Conservation (phyloP, 495 filamentous ascomycete genomes). For the Terfezia claveryi region DNA sequence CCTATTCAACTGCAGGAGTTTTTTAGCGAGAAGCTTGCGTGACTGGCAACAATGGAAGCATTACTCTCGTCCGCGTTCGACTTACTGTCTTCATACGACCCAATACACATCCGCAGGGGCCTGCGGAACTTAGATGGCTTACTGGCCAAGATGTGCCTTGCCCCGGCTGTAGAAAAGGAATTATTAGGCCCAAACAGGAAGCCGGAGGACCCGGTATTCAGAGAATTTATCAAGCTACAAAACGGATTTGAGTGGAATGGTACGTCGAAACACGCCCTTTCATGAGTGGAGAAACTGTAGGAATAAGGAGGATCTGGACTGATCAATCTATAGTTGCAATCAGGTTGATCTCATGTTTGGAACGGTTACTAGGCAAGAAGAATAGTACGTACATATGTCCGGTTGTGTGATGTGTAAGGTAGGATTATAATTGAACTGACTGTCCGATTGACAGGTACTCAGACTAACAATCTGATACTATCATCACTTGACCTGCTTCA, state of each 20-base stretch:
- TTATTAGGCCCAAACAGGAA: slow-evolving; percentile 10
- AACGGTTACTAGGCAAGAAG: slow-evolving; percentile 61
- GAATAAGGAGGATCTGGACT: not conserved
- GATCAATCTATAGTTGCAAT: slow-evolving; percentile 40
- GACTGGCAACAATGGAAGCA: slow-evolving; percentile 46
- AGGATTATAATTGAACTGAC: not conserved
- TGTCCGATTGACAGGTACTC: slow-evolving; percentile 29
- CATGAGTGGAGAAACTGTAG: not conserved
- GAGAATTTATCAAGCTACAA: slow-evolving; percentile 90
- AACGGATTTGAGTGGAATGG: slow-evolving; percentile 96
- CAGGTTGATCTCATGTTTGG: slow-evolving; percentile 66
- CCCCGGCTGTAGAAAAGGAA: slow-evolving; percentile 26
- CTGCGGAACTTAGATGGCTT: slow-evolving; percentile 89
- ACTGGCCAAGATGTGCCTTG: slow-evolving; percentile 85
- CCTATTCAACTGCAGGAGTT: too few relatives aligned
- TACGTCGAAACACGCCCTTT: slow-evolving; percentile 14
- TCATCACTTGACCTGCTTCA: slow-evolving; percentile 77
- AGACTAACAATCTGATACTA: slow-evolving; percentile 75
- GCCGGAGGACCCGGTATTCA: slow-evolving; percentile 67
- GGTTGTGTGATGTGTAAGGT: not conserved
- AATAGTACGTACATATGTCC: slow-evolving; percentile 26
- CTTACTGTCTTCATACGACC: slow-evolving; percentile 85
- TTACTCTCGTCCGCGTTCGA: slow-evolving; percentile 86
- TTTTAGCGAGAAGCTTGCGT: too few relatives aligned
- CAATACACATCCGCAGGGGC: slow-evolving; percentile 72